These are phyloP conservation scores for Termitomyces sp. DNA, from an alignment of 768 basidiomycete genomes.

Conservation along the genomic window DNA sequence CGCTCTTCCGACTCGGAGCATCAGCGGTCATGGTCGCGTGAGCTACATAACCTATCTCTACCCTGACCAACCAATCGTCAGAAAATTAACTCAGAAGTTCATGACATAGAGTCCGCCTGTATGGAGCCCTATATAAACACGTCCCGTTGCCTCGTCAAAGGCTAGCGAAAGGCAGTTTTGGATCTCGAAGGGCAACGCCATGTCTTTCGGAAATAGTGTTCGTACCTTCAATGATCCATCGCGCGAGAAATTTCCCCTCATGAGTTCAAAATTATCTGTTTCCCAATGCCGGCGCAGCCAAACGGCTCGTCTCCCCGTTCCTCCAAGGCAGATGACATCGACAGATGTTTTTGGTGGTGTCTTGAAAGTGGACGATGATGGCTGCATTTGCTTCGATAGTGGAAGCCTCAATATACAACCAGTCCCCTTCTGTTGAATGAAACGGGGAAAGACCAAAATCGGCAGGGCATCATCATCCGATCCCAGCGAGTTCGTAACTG, in stretches of 20 bases:
- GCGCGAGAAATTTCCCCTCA: slow-evolving; percentile 48
- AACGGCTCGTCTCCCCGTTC: slow-evolving; percentile 45
- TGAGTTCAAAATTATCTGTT: slow-evolving; percentile 44
- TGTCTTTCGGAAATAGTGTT: slow-evolving; percentile 43
- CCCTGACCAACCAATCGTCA: background rate
- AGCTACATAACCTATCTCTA: background rate
- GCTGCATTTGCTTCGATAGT: slow-evolving; percentile 5
- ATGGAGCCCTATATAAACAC: slow-evolving; percentile 48
- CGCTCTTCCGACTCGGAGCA: background rate
- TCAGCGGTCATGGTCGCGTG: background rate
- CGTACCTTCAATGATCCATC: slow-evolving; percentile 27
- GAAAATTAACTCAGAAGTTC: slow-evolving; percentile 27
- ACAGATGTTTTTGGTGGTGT: slow-evolving; percentile 15
- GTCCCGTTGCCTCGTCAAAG: slow-evolving; percentile 57
- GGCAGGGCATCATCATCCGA: slow-evolving; percentile 10
- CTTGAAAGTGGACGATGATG: slow-evolving; percentile 7
- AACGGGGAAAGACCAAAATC: slow-evolving; percentile 22
- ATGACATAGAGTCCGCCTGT: slow-evolving; percentile 55
- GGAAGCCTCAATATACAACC: slow-evolving; percentile 23
- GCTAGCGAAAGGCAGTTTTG: slow-evolving; percentile 43
- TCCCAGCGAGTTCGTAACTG: slow-evolving; percentile 11
- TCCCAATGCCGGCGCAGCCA: slow-evolving; percentile 56
- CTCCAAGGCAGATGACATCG: slow-evolving; percentile 34
- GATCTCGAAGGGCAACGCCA: slow-evolving; percentile 52
- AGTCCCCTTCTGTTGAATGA: slow-evolving; percentile 12